Evolutionary conservation across 345 rosid species (phyloP).

Genomic region (Gynandropsis gynandra): DNA sequence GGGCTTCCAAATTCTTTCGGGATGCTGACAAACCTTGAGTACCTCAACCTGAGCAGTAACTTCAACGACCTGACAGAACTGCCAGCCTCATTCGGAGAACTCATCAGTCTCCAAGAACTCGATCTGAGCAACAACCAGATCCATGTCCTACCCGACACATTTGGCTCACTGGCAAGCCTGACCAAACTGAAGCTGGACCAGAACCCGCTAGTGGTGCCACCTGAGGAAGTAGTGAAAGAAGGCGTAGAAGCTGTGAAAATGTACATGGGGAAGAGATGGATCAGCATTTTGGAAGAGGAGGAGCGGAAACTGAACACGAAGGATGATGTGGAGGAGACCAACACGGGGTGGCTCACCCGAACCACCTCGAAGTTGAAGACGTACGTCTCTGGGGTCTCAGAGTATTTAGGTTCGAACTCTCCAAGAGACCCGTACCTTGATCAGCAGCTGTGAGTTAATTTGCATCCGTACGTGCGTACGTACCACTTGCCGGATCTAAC

Average conservation of each 20-base stretch:
- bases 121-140: constrained; percentile 90
- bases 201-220: constrained; percentile 72
- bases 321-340: constrained; percentile 39
- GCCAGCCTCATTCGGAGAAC: constrained; percentile 68
- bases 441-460: constrained; percentile 53
- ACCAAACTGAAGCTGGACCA: constrained; percentile 59
- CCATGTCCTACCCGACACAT: constrained; percentile 68
- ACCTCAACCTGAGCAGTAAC: constrained; percentile 63
- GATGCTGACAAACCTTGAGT: constrained; percentile 58
- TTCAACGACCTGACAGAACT: constrained; percentile 72
- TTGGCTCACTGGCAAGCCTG: constrained; percentile 70
- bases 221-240: constrained; percentile 45
- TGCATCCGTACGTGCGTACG: constrained; percentile 3
- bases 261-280: constrained; percentile 76
- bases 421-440: constrained; percentile 59
- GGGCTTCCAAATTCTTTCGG: constrained; percentile 64
- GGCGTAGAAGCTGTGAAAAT: constrained; percentile 68
- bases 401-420: constrained; percentile 35
- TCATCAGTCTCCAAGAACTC: constrained; percentile 70
- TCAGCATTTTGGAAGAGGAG: constrained; percentile 58
- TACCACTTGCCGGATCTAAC: constrained; percentile 3
- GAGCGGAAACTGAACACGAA: constrained; percentile 41
- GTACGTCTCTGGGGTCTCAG: constrained; percentile 42
- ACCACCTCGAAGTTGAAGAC: constrained; percentile 72
- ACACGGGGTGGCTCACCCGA: constrained; percentile 73